A percentile compares a stretch with the other conserved stretches of the same genome.
Evolutionary conservation across 116 monocot genomes (phyloP).

Genomic region (Posidonia oceanica): DNA sequence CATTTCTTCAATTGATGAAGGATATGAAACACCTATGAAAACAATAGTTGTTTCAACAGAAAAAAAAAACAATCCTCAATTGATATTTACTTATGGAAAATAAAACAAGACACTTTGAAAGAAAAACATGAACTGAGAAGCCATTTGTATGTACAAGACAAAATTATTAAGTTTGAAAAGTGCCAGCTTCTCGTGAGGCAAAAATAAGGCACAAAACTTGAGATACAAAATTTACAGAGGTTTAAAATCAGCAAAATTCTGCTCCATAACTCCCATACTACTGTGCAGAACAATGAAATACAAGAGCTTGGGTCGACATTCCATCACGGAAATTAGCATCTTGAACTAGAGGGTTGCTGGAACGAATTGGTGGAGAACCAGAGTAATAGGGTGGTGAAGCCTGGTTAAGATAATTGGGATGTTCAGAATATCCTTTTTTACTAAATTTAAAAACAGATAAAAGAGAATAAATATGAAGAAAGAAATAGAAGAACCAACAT

Average conservation of each 20-base stretch:
- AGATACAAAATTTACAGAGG: not conserved
- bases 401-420: not conserved
- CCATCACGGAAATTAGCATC: conserved; percentile 31
- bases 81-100: not conserved
- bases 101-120: not conserved
- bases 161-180: not conserved
- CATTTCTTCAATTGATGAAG: too few species aligned
- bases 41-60: not conserved
- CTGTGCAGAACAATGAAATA: conserved; percentile 2
- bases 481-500: too few species aligned
- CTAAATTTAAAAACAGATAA: too few species aligned
- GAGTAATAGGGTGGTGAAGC: conserved; percentile 30
- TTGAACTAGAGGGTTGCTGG: conserved; percentile 31
- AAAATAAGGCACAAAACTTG: not conserved
- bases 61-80: not conserved
- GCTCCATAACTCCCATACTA: not conserved
- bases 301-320: not conserved
- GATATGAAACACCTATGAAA: not conserved
- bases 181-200: not conserved
- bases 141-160: not conserved
- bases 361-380: conserved; percentile 36
- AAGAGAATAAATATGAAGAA: not conserved
- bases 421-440: not conserved
- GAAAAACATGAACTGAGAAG: not conserved
- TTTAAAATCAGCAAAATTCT: not conserved